Evolutionary conservation across 2,329 filamentous ascomycete species (phyloP).

Genomic region (Pseudocercospora eumusae): DNA sequence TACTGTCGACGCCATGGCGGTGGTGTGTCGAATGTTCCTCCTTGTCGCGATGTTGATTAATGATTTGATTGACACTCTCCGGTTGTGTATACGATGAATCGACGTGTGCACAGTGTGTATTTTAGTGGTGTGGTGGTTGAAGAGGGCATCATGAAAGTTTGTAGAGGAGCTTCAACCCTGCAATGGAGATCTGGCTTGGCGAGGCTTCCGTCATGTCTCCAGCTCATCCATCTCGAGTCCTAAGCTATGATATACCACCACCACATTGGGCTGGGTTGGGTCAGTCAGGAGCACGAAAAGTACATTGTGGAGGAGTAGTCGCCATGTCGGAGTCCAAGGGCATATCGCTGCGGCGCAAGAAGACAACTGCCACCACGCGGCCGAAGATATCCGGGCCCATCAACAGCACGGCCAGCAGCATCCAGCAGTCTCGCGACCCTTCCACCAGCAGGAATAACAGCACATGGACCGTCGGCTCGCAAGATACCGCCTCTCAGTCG

Average conservation of each 20-base stretch:
- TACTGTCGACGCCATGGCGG: slow-evolving; percentile 40
- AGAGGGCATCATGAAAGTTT: neutral
- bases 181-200: neutral
- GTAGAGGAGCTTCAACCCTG: neutral
- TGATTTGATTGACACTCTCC: neutral
- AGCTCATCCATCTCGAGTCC: neutral
- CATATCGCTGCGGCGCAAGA: slow-evolving; percentile 61
- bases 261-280: neutral
- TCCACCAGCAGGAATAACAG: slow-evolving; percentile 29
- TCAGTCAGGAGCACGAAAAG: neutral
- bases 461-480: slow-evolving; percentile 27
- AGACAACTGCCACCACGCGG: slow-evolving; percentile 52
- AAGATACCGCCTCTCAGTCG: slow-evolving; percentile 20
- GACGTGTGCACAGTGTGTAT: slow-evolving; percentile 2
- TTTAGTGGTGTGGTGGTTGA: slow-evolving; percentile 1
- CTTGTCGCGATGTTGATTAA: neutral
- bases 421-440: slow-evolving; percentile 12
- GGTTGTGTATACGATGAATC: neutral
- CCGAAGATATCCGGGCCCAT: slow-evolving; percentile 64
- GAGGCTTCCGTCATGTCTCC: neutral
- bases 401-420: slow-evolving; percentile 23
- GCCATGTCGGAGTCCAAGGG: slow-evolving; percentile 54
- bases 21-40: neutral
- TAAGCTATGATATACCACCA: neutral
- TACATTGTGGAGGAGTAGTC: neutral